Percentiles rank a stretch among this genome's conserved stretches.
Conservation (phyloP, 352 stramenopile genomes). For the Phytophthora pisi region DNA sequence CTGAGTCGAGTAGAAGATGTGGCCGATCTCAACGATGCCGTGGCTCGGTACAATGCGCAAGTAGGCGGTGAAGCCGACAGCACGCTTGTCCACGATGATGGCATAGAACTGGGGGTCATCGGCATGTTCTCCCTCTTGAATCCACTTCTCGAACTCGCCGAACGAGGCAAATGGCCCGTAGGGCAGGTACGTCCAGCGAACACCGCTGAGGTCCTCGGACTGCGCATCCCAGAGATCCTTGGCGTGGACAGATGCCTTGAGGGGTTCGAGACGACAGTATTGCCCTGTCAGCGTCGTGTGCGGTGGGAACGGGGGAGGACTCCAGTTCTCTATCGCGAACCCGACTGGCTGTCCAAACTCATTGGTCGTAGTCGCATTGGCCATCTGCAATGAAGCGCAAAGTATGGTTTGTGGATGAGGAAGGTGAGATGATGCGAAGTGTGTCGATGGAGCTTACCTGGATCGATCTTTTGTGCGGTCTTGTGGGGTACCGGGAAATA, state of each 20-base stretch:
- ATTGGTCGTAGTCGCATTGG: neutral
- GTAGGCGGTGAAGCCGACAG: slow-evolving; percentile 15
- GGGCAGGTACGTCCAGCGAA: slow-evolving; percentile 27
- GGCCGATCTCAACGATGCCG: slow-evolving; percentile 16
- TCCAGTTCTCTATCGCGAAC: slow-evolving; percentile 17
- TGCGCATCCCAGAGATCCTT: slow-evolving; percentile 20
- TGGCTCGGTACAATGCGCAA: slow-evolving; percentile 13
- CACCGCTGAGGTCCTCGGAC: slow-evolving; percentile 11
- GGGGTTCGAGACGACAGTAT: slow-evolving; percentile 20
- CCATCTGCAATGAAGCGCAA: neutral
- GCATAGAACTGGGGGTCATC: slow-evolving; percentile 23
- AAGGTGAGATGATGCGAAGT: neutral
- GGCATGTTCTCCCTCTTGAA: neutral
- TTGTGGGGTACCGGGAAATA: neutral
- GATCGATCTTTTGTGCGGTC: neutral
- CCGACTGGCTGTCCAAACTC: neutral
- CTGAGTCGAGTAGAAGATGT: slow-evolving; percentile 11
- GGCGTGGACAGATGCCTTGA: slow-evolving; percentile 6
- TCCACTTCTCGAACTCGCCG: slow-evolving; percentile 22
- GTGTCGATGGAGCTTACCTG: neutral
- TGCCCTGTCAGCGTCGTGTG: slow-evolving; percentile 8
- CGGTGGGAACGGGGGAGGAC: slow-evolving; percentile 13
- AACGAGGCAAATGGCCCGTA: slow-evolving; percentile 13
- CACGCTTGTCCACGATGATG: slow-evolving; percentile 19
- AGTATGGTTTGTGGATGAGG: neutral